Evolutionary conservation across 495 filamentous ascomycete genomes (phyloP).

Genomic region (Annulohypoxylon nitens): DNA sequence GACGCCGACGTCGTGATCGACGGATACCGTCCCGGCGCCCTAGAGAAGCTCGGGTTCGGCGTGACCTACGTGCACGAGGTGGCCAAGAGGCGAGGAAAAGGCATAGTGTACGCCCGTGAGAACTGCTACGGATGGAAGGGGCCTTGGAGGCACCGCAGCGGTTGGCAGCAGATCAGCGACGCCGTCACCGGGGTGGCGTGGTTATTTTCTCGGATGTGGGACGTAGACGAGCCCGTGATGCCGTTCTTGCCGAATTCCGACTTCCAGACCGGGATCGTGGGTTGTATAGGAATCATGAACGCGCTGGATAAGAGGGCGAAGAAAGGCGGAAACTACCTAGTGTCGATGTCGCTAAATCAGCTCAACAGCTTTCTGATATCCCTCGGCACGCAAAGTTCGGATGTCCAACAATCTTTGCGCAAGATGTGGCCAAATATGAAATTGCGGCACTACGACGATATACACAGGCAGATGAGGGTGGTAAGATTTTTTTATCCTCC

Average conservation of each 20-base stretch:
- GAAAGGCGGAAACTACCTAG: slow-evolving; percentile 66
- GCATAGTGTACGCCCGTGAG: slow-evolving; percentile 66
- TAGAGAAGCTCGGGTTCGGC: slow-evolving; percentile 67
- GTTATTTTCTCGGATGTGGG: slow-evolving; percentile 72
- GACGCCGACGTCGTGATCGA: slow-evolving; percentile 71
- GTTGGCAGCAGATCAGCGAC: slow-evolving; percentile 71
- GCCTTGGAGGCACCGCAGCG: slow-evolving; percentile 63
- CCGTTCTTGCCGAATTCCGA: slow-evolving; percentile 76
- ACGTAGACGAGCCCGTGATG: slow-evolving; percentile 67
- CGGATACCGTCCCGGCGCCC: slow-evolving; percentile 65
- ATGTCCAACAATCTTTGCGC: slow-evolving; percentile 38
- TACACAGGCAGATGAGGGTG: slow-evolving; percentile 51
- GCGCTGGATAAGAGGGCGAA: slow-evolving; percentile 66
- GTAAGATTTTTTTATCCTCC: slow-evolving; percentile 21
- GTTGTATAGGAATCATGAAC: slow-evolving; percentile 67
- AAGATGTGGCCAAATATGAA: slow-evolving; percentile 48
- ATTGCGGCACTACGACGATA: slow-evolving; percentile 48
- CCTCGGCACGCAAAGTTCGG: slow-evolving; percentile 63
- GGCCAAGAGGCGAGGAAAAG: slow-evolving; percentile 57
- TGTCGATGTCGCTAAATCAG: slow-evolving; percentile 68
- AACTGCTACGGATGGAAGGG: slow-evolving; percentile 72
- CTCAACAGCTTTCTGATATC: slow-evolving; percentile 72
- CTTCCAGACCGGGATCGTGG: slow-evolving; percentile 69
- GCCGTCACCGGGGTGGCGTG: slow-evolving; percentile 66
- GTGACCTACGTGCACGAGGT: slow-evolving; percentile 64